Base-by-base conservation (phyloP, 2,329 filamentous ascomycete genomes). In the Passalora sequoiae region DNA sequence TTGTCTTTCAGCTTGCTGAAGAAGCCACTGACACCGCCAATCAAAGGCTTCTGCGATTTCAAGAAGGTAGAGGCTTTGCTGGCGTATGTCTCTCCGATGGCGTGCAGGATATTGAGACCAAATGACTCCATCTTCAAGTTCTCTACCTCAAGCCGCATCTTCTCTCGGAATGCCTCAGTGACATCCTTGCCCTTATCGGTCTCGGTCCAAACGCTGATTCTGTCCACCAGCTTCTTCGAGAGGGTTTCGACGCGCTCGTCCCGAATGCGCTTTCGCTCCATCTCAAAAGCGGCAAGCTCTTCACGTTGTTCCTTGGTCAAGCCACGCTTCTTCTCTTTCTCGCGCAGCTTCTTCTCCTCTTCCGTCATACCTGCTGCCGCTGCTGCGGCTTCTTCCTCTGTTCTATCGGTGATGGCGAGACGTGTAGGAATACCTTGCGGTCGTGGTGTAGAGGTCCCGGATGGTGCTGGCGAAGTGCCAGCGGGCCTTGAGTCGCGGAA, bases 121-220 rank as follows among this genome's bases (percentile, higher is more conserved):
- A 98, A 98, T 0, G 86, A 94, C 70, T 98, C 92, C 88, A 98
- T 98, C 76, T 97, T 98, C 58, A 98, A 74, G 63, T 97, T 94
- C 72, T 98, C 92, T 19, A 94, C 87, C 69, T 98, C 92, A 29
- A 97, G 80, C 29, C 83, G 80, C 55, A 86, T 96, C 78, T 98
- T 96, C 64, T 91, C 87, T 65, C 89, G 83, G 73, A 97, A 98
- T 0, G 92, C 86, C 45, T 71, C 72, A 24, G 91, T 97, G 47
- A 96, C 87, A 57, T 94, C 89, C 10, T 69, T 50, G 33, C 84
- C 80, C 71, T 92, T 94, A 69, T 97, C 92, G 3, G 91, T 96
- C 73, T 98, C 92, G 4, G 92, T 96, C 91, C 89, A 97, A 30
- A 97, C 81, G 53, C 84, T 89, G 61, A 97, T 80, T 46, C 89